Conservation (phyloP, 2,329 filamentous ascomycete species). For the Curvularia sp. region DNA sequence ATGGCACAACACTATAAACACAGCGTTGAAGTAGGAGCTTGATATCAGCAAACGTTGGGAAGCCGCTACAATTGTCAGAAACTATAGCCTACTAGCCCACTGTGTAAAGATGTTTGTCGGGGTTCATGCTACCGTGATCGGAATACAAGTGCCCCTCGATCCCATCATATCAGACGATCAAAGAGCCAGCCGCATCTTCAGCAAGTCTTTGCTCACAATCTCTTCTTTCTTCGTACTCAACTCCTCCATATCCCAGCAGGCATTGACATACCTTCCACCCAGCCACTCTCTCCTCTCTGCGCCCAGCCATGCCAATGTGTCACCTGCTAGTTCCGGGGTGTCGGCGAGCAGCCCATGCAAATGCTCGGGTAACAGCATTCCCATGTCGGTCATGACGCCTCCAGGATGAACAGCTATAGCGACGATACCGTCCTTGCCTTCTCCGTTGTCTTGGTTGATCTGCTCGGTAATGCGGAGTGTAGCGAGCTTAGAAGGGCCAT, state of each 20-base stretch:
- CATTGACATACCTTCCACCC: constrained; percentile 36
- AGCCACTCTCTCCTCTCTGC: constrained; percentile 37
- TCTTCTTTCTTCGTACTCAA: constrained; percentile 27
- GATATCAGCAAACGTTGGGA: no score
- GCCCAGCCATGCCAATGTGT: constrained; percentile 36
- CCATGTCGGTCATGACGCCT: constrained; percentile 26
- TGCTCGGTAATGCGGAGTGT: constrained; percentile 60
- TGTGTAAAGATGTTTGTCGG: no score
- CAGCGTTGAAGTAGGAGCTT: no score
- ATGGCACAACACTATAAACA: no score
- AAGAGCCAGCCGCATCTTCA: constrained; percentile 27
- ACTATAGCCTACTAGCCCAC: no score
- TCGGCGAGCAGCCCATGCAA: constrained; percentile 24
- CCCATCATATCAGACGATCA: neutral
- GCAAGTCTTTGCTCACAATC: constrained; percentile 22
- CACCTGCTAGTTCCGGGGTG: constrained; percentile 38
- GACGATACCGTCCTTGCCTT: constrained; percentile 26
- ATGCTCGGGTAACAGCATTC: constrained; percentile 16
- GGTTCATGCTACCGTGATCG: no score
- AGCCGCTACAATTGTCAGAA: no score
- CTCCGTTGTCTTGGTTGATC: constrained; percentile 52
- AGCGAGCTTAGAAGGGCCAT: constrained; percentile 60
- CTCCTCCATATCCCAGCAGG: constrained; percentile 43
- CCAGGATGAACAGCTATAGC: constrained; percentile 38
- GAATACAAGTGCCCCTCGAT: neutral